These are phyloP conservation scores for Calycina marina DNA, from an alignment of 2,329 filamentous ascomycete species.

Conservation along the genomic window DNA sequence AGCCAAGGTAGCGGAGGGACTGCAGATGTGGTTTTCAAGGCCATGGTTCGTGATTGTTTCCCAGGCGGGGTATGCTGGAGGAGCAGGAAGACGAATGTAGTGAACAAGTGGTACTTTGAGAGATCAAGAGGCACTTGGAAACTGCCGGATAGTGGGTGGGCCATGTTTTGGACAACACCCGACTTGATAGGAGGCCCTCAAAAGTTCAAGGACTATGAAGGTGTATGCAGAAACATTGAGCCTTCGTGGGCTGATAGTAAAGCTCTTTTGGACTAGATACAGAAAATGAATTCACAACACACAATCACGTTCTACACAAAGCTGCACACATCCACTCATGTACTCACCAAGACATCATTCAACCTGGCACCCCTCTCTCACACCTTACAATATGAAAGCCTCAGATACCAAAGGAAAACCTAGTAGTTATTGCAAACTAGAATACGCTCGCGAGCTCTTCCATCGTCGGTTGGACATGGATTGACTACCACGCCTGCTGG, in stretches of 20 bases:
- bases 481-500: no score
- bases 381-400: no score
- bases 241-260: slow-evolving; percentile 50
- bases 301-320: no score
- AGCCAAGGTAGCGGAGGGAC: slow-evolving; percentile 85
- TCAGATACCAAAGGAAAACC: no score
- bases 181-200: slow-evolving; percentile 40
- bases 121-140: slow-evolving; percentile 72
- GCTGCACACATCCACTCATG: no score
- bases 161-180: slow-evolving; percentile 94
- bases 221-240: slow-evolving; percentile 51
- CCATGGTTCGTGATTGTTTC: slow-evolving; percentile 84
- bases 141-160: slow-evolving; percentile 72
- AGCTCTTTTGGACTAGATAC: slow-evolving; percentile 39
- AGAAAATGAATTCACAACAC: no score
- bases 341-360: no score
- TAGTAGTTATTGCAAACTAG: no score
- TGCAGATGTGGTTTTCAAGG: slow-evolving; percentile 90
- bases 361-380: no score
- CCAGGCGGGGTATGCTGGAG: slow-evolving; percentile 80
- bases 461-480: no score
- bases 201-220: slow-evolving; percentile 54
- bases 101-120: slow-evolving; percentile 99
- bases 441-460: no score
- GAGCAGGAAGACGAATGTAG: slow-evolving; percentile 77